phyloP scores from a whole-genome alignment of 2,329 filamentous ascomycete species.

The Pseudonectria foliicola region DNA sequence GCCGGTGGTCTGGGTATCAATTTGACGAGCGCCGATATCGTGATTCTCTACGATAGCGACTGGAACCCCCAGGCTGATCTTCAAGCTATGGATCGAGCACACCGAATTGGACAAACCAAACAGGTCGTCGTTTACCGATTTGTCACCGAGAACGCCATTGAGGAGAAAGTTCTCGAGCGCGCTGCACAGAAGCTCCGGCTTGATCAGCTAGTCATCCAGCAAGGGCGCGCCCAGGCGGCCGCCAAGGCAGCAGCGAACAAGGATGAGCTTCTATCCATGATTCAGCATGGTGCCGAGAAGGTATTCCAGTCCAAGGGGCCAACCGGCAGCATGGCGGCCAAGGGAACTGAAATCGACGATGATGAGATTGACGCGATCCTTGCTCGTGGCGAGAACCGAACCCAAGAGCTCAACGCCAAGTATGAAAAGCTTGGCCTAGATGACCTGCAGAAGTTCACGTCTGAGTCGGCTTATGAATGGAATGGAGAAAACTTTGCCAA shows the following conservation, averaged over 20 bases:
- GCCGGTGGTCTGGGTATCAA: constrained; percentile 97
- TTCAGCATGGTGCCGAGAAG: constrained; percentile 95
- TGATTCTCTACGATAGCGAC: constrained; percentile 93
- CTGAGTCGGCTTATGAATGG: constrained; percentile 97
- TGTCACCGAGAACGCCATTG: constrained; percentile 95
- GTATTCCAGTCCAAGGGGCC: constrained; percentile 73
- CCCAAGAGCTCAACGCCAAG: constrained; percentile 81
- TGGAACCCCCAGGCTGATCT: constrained; percentile 99
- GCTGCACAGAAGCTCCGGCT: constrained; percentile 94
- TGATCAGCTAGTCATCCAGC: constrained; percentile 95
- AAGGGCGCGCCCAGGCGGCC: constrained; percentile 86
- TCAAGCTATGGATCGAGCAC: constrained; percentile 97
- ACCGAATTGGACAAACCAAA: constrained; percentile 97
- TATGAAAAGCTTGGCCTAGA: constrained; percentile 97
- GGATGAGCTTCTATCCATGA: constrained; percentile 94
- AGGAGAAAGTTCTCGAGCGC: constrained; percentile 95
- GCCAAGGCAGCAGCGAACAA: constrained; percentile 90
- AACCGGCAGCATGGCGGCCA: constrained; percentile 51
- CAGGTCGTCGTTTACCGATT: constrained; percentile 96
- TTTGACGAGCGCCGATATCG: constrained; percentile 88
- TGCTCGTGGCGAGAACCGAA: constrained; percentile 78
- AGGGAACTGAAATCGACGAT: constrained; percentile 62
- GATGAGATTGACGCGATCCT: constrained; percentile 89
- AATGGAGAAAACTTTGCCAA: constrained; percentile 94
- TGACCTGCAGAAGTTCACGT: constrained; percentile 94